Conservation (phyloP, 305 asterid genomes). For the Fraxinus ornus region DNA sequence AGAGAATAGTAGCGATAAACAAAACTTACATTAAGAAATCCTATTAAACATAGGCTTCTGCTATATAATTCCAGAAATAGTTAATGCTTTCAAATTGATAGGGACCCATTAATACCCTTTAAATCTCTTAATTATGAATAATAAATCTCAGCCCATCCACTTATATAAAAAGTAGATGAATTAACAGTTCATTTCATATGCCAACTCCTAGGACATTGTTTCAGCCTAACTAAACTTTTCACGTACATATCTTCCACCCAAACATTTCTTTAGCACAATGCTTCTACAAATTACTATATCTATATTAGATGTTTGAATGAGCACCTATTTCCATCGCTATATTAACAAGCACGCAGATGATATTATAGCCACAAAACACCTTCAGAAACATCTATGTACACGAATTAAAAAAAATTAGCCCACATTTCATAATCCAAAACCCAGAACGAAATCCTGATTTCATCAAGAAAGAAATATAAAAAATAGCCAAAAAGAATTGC, state of each 20-base stretch:
- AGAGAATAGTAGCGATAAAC: too few species aligned
- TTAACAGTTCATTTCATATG: not conserved
- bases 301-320: not conserved
- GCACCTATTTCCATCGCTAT: not conserved
- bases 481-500: not conserved
- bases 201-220: not conserved
- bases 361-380: not conserved
- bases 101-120: too few species aligned
- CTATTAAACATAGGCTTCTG: not conserved
- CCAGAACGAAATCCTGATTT: not conserved
- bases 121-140: not conserved
- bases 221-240: not conserved
- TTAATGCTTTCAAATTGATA: too few species aligned
- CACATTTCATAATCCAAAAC: not conserved
- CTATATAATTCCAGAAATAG: too few species aligned
- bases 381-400: not conserved
- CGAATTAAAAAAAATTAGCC: not conserved
- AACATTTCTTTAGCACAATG: not conserved
- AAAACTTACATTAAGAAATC: too few species aligned
- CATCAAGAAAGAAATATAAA: not conserved
- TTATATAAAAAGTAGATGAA: not conserved
- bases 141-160: not conserved
- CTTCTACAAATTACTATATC: not conserved
- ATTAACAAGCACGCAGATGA: not conserved
- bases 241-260: not conserved